Evolutionary conservation across 176 grass and related monocot species (phyloP).

Genomic region (Echinochloa phyllopogon): DNA sequence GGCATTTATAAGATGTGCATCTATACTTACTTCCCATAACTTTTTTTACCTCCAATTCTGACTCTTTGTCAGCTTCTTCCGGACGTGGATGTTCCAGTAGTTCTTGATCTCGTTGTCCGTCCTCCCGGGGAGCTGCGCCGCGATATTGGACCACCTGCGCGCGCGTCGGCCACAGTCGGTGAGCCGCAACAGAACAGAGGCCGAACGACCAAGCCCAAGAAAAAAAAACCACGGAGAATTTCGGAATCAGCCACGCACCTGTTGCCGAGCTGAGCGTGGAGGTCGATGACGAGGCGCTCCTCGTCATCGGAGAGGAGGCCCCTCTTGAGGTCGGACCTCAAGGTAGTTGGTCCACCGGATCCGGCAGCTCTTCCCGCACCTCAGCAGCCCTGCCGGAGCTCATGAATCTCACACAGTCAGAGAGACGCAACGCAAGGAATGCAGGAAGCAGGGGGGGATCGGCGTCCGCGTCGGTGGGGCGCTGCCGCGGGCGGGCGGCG

Average conservation of each 20-base stretch:
- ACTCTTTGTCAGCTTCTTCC: conserved; percentile 44
- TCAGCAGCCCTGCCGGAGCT: conserved; percentile 54
- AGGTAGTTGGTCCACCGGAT: conserved; percentile 97
- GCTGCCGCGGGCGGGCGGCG: too few relatives aligned
- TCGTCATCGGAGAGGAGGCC: conserved; percentile 76
- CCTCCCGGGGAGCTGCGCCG: conserved; percentile 73
- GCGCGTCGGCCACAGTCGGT: too few relatives aligned
- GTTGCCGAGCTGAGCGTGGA: conserved; percentile 90
- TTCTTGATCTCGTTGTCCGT: conserved; percentile 99
- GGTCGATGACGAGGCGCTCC: conserved; percentile 79
- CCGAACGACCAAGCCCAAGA: neutral
- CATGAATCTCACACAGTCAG: neutral
- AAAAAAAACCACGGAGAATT: neutral
- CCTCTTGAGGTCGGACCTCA: conserved; percentile 84
- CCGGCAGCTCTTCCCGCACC: conserved; percentile 97
- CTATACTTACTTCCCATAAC: neutral
- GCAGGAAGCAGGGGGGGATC: too few relatives aligned
- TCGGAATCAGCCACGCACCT: conserved; percentile 35
- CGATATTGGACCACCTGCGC: conserved; percentile 87
- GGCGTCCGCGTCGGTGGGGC: too few relatives aligned
- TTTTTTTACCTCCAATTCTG: neutral
- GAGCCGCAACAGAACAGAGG: neutral
- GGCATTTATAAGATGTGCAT: conserved; percentile 10
- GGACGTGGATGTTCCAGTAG: conserved; percentile 97
- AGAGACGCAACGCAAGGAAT: neutral